Base-by-base conservation (phyloP, 345 rosid species). In the Gossypium raimondii region DNA sequence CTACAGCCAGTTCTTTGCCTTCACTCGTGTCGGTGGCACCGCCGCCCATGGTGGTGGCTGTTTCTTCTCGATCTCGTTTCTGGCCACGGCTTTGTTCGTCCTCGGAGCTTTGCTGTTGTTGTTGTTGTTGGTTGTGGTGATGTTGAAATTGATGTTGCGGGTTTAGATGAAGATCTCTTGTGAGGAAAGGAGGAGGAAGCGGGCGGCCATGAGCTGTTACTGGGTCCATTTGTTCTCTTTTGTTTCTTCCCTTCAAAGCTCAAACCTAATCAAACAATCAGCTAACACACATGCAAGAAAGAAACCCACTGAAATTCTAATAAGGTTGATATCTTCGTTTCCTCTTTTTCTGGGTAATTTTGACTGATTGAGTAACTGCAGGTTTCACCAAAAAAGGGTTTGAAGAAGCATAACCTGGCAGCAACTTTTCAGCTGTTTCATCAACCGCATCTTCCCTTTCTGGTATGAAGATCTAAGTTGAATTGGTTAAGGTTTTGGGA, bases 121-220 rank as follows among this genome's bases (percentile, higher is more conserved):
- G 92, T 4, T 87, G 97, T 44, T 83, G 88, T 62, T 87, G 96
- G 7, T 34, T 34, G 7, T 79, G 92, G 4, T 87, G 97, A 53
- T 83, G 88, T 65, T 87, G 96, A 65, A 51, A 69, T 10, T 89
- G 94, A 75, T 84, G 87, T 68, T 83, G 86, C 11, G 87, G 78
- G 17, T 82, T 91, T 58, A 89, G 85, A 77, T 91, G 95, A 73
- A 93, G 89, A 83, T 93, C 97, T 79, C 97, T 87, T 17, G 89
- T 69, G 73, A 80, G 94, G 48, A 94, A 94, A 60, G 98, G 92
- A 59, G 50, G 97, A 76, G 51, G 97, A 76, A 94, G 98, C 51
- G 92, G 86, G 38, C 92, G 94, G n/a, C 87, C 90, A 7, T 86
- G 91, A 13, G 90, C 82, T 72, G 97, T 84, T 6, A 89, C 85